These are phyloP conservation scores for Blastobotrys americana DNA, from an alignment of 805 yeast species.

Conservation along the genomic window DNA sequence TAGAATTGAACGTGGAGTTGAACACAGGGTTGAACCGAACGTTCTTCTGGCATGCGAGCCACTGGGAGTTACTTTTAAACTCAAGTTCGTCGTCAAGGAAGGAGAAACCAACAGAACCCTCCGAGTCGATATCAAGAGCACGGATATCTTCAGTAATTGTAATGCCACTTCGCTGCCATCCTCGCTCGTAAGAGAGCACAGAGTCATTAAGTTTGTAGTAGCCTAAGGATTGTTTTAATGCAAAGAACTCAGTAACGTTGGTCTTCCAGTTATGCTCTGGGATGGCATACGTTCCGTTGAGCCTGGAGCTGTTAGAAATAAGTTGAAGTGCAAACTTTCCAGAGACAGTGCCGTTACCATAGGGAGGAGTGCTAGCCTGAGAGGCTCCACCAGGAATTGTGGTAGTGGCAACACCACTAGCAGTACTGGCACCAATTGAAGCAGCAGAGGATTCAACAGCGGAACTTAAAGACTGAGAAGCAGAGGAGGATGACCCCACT, in stretches of 20 bases:
- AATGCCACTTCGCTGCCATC: not conserved
- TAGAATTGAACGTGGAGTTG: not conserved
- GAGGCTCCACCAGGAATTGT: not conserved
- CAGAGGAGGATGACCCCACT: not conserved
- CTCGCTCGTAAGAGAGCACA: not conserved
- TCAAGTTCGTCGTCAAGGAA: not conserved
- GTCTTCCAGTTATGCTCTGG: not conserved
- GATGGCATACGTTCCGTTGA: not conserved
- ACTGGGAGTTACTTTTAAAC: not conserved
- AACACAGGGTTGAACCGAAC: not conserved
- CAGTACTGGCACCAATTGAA: not conserved
- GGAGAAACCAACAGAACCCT: not conserved
- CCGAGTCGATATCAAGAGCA: not conserved
- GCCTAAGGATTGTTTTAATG: not conserved
- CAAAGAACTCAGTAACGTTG: not conserved
- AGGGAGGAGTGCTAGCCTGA: not conserved
- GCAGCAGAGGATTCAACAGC: not conserved
- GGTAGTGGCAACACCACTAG: not conserved
- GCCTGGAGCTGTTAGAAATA: not conserved
- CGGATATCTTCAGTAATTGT: not conserved
- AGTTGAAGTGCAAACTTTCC: not conserved
- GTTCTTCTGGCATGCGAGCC: not conserved
- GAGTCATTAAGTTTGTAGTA: not conserved
- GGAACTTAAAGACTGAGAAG: not conserved
- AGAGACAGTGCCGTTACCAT: not conserved